phyloP scores from a whole-genome alignment of 257 asterid genomes.

The Solanum clarkiae region DNA sequence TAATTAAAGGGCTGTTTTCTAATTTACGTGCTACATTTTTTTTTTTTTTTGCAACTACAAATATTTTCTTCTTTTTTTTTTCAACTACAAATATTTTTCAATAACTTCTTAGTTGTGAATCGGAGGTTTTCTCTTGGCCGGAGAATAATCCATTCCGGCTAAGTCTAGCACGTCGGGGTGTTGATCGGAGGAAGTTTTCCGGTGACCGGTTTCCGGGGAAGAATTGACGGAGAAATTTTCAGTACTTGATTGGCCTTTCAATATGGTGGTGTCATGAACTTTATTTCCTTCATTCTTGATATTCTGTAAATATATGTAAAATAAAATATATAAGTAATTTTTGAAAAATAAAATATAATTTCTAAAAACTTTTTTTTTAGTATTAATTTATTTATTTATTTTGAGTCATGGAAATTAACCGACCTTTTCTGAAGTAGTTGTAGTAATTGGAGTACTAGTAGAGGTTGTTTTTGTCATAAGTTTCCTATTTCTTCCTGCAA shows the following conservation, averaged over 20 bases:
- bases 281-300: conserved; percentile 16
- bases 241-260: conserved; percentile 13
- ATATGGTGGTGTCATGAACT: neutral
- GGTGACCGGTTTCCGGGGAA: conserved; percentile 7
- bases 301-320: conserved; percentile 22
- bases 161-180: conserved; percentile 50
- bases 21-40: neutral
- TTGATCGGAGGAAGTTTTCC: conserved; percentile 9
- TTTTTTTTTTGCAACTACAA: neutral
- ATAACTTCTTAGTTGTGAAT: conserved; percentile 43
- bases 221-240: conserved; percentile 10
- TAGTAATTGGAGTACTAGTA: conserved; percentile 13
- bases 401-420: conserved; percentile 7
- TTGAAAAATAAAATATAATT: neutral
- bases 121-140: conserved; percentile 61
- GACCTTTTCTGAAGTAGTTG: conserved; percentile 30
- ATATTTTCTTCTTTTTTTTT: neutral
- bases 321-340: neutral
- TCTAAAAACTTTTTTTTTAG: too few species aligned
- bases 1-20: neutral
- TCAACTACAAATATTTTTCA: neutral
- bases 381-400: neutral
- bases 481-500: conserved; percentile 60
- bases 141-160: conserved; percentile 83
- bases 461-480: conserved; percentile 18